A percentile compares a stretch with the other conserved stretches of the same genome.
Evolutionary conservation across 73 alveolate genomes (phyloP).

Genomic region (Tetrahymena thermophila): DNA sequence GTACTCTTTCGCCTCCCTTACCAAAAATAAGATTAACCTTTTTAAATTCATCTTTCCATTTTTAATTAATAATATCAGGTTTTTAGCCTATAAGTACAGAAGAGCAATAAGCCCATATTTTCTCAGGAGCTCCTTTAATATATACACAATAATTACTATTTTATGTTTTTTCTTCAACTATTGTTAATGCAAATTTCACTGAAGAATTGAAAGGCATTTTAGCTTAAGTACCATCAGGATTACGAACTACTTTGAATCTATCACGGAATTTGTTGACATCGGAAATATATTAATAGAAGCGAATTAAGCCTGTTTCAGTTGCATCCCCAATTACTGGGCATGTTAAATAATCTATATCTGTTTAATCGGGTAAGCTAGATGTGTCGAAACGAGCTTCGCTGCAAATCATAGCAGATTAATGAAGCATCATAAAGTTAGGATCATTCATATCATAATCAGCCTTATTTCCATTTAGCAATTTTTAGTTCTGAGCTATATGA

Average conservation of each 20-base stretch:
- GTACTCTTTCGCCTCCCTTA: constrained; percentile 64
- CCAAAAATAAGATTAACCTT: constrained; percentile 64
- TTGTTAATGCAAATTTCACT: constrained; percentile 2
- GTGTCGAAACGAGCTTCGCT: constrained; percentile 20
- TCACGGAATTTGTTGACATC: constrained; percentile 1
- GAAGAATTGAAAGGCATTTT: constrained; percentile 13
- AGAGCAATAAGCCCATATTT: constrained; percentile 70
- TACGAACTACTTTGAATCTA: constrained; percentile 9
- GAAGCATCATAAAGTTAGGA: background rate
- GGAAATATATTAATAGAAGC: constrained; percentile 8
- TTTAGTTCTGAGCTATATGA: constrained; percentile 63
- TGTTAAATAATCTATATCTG: background rate
- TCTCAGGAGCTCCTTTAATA: constrained; percentile 93
- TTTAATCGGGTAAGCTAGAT: background rate
- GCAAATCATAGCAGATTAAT: constrained; percentile 2
- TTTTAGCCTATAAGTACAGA: constrained; percentile 46
- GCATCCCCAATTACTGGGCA: constrained; percentile 20
- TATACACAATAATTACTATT: constrained; percentile 28
- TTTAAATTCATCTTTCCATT: constrained; percentile 49
- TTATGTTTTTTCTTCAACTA: constrained; percentile 4
- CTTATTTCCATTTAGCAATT: constrained; percentile 24
- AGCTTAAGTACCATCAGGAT: background rate
- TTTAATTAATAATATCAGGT: constrained; percentile 48
- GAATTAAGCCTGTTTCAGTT: constrained; percentile 10
- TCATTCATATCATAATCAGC: constrained; percentile 11